These are phyloP conservation scores for Erodium texanum DNA, from an alignment of 441 rosid species.

Conservation along the genomic window DNA sequence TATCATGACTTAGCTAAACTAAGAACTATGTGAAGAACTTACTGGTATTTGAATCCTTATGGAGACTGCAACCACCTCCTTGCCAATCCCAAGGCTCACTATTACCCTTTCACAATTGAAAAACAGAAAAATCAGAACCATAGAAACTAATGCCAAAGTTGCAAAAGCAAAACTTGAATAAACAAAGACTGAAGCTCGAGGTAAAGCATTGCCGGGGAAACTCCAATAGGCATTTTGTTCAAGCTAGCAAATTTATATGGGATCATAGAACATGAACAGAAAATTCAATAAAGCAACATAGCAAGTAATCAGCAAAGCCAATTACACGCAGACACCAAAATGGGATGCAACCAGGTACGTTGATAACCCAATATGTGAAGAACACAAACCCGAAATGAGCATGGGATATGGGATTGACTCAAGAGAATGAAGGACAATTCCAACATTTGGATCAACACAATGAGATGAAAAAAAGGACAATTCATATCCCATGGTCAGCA, in stretches of 20 bases:
- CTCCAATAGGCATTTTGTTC: not conserved
- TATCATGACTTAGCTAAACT: not conserved
- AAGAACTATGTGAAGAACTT: not conserved
- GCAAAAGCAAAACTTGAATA: not conserved
- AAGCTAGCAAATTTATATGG: not conserved
- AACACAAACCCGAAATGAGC: too few relatives aligned
- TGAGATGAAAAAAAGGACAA: not conserved
- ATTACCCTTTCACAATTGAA: not conserved
- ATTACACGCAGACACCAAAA: not conserved
- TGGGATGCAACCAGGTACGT: not conserved
- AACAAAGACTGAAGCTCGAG: not conserved
- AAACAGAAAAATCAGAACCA: not conserved
- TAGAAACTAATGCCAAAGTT: not conserved
- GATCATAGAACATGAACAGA: not conserved
- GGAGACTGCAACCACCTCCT: not conserved
- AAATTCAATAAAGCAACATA: not conserved
- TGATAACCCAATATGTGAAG: not conserved
- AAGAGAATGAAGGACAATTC: not conserved
- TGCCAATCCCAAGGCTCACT: constrained; percentile 1
- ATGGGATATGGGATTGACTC: not conserved
- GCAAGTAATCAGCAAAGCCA: not conserved
- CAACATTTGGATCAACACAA: not conserved
- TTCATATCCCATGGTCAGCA: not conserved
- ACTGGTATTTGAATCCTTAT: constrained; percentile 2
- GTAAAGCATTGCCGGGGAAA: too few relatives aligned